Base-by-base conservation (phyloP, 2,329 filamentous ascomycete genomes). In the Penicillium sp. region DNA sequence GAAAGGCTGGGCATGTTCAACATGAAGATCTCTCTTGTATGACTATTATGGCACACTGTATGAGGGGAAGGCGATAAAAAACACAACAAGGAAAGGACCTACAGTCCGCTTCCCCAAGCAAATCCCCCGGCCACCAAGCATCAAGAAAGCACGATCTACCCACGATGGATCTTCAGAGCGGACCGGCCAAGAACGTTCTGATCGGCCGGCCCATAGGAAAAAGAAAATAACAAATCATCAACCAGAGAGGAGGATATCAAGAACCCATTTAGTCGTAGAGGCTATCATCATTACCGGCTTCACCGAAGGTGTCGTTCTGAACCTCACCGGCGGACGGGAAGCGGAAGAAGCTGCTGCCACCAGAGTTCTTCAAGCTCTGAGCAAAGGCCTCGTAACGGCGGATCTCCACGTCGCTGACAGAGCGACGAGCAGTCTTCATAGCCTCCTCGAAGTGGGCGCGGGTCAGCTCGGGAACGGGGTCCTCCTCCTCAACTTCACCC, bases 371-470 rank as follows among this genome's bases (percentile, higher is more conserved):
- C 92, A 99, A 96, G 77, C 94, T 94, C 82, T 98, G 94, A 41
- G 94, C 91, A 72, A 99, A 99, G 4, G 95, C 94, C 84, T 99
- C 95, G 81, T 99, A 99, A 61, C 94, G 89, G 73, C 95, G 90
- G 71, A 99, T 96, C 84, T 99, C 95, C 22, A 98, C 94, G 69
- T 99, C 95, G 58, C 87, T 93, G 68, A 99, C 95, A 31, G 95
- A 98, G 75, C 91, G 88, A 78, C 95, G 90, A 64, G 95, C 95
- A 78, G 89, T 89, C 78, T 90, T 88, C 95, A 99, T 99, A 46
- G 95, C 95, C 84, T 99, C 95, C 83, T 98, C 94, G 75, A 99
- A 99, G 81, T 99, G 95, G 59, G 89, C 90, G 81, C 91, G 95
- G 70, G 95, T 98, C 59, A 99, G 87, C 80, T 97, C 90, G 14